phyloP scores from a whole-genome alignment of 768 basidiomycete species.

The Infundibulicybe gibba region DNA sequence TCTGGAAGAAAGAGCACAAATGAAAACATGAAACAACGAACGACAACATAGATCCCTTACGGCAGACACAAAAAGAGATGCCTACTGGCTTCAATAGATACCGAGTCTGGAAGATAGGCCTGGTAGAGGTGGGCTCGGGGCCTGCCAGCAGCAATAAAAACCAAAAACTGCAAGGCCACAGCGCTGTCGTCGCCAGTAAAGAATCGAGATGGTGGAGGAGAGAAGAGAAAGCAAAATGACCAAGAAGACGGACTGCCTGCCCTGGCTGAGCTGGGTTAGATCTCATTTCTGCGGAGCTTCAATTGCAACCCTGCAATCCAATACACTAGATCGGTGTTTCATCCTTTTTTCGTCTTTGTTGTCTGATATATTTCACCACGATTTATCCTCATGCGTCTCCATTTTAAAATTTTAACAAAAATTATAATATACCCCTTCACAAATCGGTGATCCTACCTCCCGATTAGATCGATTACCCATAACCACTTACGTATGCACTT shows the following conservation, averaged over 20 bases:
- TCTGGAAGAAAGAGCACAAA: conserved; percentile 16
- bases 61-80: too few relatives aligned
- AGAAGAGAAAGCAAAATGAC: conserved; percentile 15
- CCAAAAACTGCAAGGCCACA: too few relatives aligned
- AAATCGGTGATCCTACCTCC: not conserved
- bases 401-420: too few relatives aligned
- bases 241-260: conserved; percentile 6
- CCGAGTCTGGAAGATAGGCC: too few relatives aligned
- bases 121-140: too few relatives aligned
- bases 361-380: not conserved
- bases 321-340: conserved; percentile 22
- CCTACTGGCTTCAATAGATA: too few relatives aligned
- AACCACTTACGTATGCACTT: not conserved
- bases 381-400: not conserved
- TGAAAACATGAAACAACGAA: conserved; percentile 11
- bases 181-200: conserved; percentile 4
- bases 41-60: conserved; percentile 4
- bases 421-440: too few relatives aligned
- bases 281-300: conserved; percentile 29
- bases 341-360: conserved; percentile 5
- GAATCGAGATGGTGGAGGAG: conserved; percentile 12
- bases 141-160: too few relatives aligned
- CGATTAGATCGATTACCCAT: conserved; percentile 16
- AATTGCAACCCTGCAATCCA: conserved; percentile 15
- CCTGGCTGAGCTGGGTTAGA: conserved; percentile 19